Conservation (phyloP, 352 stramenopile genomes). For the Globisporangium cystogenes region DNA sequence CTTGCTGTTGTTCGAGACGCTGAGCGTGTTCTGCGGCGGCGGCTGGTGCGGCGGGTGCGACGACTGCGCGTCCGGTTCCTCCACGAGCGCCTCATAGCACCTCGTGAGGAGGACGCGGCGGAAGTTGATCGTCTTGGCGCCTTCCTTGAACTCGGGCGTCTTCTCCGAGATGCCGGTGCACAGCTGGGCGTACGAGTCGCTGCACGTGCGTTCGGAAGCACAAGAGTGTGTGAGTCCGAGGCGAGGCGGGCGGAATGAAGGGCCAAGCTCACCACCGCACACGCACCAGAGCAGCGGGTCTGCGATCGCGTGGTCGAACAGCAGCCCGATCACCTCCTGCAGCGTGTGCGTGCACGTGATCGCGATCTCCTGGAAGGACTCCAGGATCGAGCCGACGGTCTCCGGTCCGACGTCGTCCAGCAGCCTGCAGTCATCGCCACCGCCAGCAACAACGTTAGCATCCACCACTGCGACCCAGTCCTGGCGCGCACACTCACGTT, state of each 20-base stretch:
- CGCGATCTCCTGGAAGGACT: constrained; percentile 49
- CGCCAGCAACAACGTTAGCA: background rate
- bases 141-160: constrained; percentile 77
- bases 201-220: constrained; percentile 4
- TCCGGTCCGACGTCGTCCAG: constrained; percentile 48
- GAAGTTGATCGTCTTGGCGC: constrained; percentile 83
- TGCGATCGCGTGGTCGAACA: constrained; percentile 75
- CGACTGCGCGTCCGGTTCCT: constrained; percentile 38
- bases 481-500: constrained; percentile 25
- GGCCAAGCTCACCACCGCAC: background rate
- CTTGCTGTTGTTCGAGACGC: constrained; percentile 12
- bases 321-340: constrained; percentile 53
- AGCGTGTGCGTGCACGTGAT: constrained; percentile 72
- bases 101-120: constrained; percentile 69
- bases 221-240: background rate
- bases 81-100: constrained; percentile 78
- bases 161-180: constrained; percentile 56
- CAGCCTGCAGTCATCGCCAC: constrained; percentile 25
- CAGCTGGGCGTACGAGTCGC: constrained; percentile 57
- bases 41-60: constrained; percentile 3
- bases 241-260: background rate
- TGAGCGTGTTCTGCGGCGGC: constrained; percentile 8
- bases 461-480: background rate
- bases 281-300: constrained; percentile 46
- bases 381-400: constrained; percentile 33